phyloP scores from a whole-genome alignment of 1,284 basidiomycete genomes.

The Schizophyllum amplum region DNA sequence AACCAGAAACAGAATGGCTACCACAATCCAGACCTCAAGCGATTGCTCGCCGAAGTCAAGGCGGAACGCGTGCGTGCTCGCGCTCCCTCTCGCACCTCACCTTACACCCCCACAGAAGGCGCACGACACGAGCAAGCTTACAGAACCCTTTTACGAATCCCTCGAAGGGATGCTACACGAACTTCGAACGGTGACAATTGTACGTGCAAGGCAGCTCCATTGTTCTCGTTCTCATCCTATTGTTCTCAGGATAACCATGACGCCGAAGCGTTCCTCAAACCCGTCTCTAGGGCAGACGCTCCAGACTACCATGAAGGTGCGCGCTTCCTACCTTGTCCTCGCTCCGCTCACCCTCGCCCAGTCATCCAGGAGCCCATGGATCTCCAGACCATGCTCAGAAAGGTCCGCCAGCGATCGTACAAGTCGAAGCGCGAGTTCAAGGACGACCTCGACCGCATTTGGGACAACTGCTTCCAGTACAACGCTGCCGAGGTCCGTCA shows the following conservation, averaged over 20 bases:
- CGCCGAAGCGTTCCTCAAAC: constrained; percentile 83
- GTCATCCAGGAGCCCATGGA: constrained; percentile 94
- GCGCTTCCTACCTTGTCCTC: constrained; percentile 16
- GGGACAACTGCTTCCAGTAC: constrained; percentile 92
- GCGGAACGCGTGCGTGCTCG: constrained; percentile 57
- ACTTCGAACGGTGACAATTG: constrained; percentile 71
- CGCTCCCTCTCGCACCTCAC: constrained; percentile 10
- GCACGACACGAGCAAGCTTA: constrained; percentile 60
- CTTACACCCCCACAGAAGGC: constrained; percentile 33
- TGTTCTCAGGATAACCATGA: constrained; percentile 71
- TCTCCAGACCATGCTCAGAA: constrained; percentile 85
- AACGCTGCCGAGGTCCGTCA: constrained; percentile 79
- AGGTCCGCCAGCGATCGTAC: constrained; percentile 86
- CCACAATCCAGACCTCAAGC: constrained; percentile 56
- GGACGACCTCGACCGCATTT: constrained; percentile 91
- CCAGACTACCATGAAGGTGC: constrained; percentile 90
- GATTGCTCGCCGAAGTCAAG: constrained; percentile 67
- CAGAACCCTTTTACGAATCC: constrained; percentile 89
- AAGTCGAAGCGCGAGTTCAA: constrained; percentile 92
- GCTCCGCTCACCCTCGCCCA: constrained; percentile 24
- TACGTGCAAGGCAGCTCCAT: constrained; percentile 29
- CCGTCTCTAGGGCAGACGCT: constrained; percentile 79
- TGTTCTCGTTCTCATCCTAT: constrained; percentile 17
- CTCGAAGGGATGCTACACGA: constrained; percentile 82
- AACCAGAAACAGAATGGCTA: constrained; percentile 47